Percentiles rank a stretch among this genome's conserved stretches.
phyloP scores from a whole-genome alignment of 108 stramenopile genomes.

The Stephanodiscus triporus region DNA sequence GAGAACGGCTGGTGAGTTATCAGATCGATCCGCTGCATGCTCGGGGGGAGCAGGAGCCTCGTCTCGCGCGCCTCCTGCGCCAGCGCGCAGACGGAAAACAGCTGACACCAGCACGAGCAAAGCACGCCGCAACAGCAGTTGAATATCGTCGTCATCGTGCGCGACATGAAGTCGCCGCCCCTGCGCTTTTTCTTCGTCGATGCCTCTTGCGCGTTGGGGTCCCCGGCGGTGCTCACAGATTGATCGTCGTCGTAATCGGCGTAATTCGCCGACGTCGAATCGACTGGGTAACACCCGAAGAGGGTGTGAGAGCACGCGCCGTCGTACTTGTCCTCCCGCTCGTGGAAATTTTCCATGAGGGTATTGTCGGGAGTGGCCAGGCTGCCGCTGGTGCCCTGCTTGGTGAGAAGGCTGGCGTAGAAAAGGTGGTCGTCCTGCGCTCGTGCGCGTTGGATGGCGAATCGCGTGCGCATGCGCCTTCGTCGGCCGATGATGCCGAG shows the following conservation, averaged over 20 bases:
- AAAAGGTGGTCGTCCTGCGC: constrained; percentile 87
- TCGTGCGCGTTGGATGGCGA: constrained; percentile 67
- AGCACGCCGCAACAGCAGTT: constrained; percentile 69
- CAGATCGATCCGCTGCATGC: constrained; percentile 79
- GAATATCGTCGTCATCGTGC: constrained; percentile 63
- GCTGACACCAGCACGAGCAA: constrained; percentile 86
- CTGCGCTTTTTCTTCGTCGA: constrained; percentile 54
- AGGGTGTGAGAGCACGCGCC: constrained; percentile 88
- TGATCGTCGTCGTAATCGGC: constrained; percentile 73
- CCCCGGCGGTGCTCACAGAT: constrained; percentile 20
- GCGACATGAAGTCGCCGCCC: constrained; percentile 68
- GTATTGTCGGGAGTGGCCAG: constrained; percentile 61
- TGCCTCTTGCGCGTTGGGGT: constrained; percentile 19
- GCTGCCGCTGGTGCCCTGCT: constrained; percentile 31
- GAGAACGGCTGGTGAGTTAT: constrained; percentile 88
- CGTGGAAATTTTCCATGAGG: constrained; percentile 49
- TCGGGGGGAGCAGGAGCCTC: constrained; percentile 72
- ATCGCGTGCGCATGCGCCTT: constrained; percentile 82
- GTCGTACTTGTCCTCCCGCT: constrained; percentile 79
- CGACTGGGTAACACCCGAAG: constrained; percentile 87
- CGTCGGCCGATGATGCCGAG: constrained; percentile 80
- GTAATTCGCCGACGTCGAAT: constrained; percentile 53
- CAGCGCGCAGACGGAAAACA: constrained; percentile 78
- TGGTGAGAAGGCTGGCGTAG: constrained; percentile 69
- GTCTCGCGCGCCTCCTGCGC: constrained; percentile 90